A percentile compares a stretch with the other conserved stretches of the same genome.
Evolutionary conservation across 768 basidiomycete species (phyloP).

Genomic region (Podaxis carcinomalis): DNA sequence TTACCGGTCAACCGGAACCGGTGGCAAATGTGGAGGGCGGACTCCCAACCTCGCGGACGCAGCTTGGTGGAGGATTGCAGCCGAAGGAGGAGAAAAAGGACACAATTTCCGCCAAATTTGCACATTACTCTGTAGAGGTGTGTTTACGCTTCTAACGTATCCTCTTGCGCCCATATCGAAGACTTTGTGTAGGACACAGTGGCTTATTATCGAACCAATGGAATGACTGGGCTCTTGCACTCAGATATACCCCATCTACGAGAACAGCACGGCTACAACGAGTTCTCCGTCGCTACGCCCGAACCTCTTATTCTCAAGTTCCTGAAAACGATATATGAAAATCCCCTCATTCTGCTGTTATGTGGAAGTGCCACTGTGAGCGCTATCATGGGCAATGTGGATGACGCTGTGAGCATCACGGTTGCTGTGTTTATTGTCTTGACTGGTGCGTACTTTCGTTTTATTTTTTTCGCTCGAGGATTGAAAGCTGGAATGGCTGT

Average conservation of each 20-base stretch:
- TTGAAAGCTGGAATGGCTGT: not conserved
- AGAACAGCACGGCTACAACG: slow-evolving; percentile 81
- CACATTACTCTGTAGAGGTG: slow-evolving; percentile 63
- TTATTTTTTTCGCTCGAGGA: slow-evolving; percentile 14
- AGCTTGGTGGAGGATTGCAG: slow-evolving; percentile 15
- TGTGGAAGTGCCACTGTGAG: slow-evolving; percentile 89
- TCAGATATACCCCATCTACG: slow-evolving; percentile 61
- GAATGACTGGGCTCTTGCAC: slow-evolving; percentile 55
- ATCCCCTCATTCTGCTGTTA: slow-evolving; percentile 84
- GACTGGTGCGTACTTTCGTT: slow-evolving; percentile 54
- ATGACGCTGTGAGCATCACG: slow-evolving; percentile 92
- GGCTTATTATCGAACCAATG: slow-evolving; percentile 62
- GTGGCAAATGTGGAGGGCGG: slow-evolving; percentile 36
- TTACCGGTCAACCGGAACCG: slow-evolving; percentile 32
- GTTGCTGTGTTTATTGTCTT: slow-evolving; percentile 91
- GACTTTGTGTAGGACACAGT: slow-evolving; percentile 60
- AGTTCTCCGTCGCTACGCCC: slow-evolving; percentile 81
- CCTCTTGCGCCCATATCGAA: slow-evolving; percentile 7
- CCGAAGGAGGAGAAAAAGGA: slow-evolving; percentile 32
- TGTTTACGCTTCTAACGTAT: slow-evolving; percentile 18
- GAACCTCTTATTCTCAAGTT: slow-evolving; percentile 86
- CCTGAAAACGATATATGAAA: slow-evolving; percentile 93
- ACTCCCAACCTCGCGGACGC: slow-evolving; percentile 15
- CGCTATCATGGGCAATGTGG: slow-evolving; percentile 90
- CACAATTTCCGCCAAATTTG: slow-evolving; percentile 66